phyloP scores from a whole-genome alignment of 306 rosid genomes.

The Prunus davidiana region DNA sequence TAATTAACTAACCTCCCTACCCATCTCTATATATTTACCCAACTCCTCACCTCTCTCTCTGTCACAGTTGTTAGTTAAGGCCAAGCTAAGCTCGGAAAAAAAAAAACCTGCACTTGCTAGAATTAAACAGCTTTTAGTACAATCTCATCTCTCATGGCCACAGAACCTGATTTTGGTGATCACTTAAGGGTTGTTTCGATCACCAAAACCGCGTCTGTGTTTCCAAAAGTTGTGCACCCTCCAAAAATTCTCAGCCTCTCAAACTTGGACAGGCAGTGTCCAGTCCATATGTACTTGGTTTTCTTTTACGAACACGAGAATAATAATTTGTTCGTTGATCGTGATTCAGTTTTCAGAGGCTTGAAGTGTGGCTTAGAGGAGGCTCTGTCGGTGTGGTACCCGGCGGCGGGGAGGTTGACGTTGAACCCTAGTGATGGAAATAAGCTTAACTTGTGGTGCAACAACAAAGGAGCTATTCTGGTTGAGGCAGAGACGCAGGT shows the following conservation, averaged over 20 bases:
- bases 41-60: too few relatives aligned
- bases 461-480: conserved; percentile 62
- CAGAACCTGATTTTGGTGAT: conserved; percentile 11
- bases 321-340: conserved; percentile 22
- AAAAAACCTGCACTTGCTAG: too few relatives aligned
- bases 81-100: too few relatives aligned
- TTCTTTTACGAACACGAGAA: conserved; percentile 42
- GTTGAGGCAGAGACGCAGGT: conserved; percentile 40
- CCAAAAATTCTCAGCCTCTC: conserved; percentile 51
- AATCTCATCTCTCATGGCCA: not conserved
- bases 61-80: too few relatives aligned
- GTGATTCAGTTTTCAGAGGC: conserved; percentile 38
- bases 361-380: conserved; percentile 65
- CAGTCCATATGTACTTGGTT: conserved; percentile 57
- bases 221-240: conserved; percentile 43
- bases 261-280: conserved; percentile 79
- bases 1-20: too few relatives aligned
- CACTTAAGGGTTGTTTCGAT: conserved; percentile 43
- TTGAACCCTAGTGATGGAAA: conserved; percentile 38
- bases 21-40: too few relatives aligned
- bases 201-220: conserved; percentile 42
- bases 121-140: not conserved
- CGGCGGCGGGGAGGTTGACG: conserved; percentile 63
- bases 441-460: conserved; percentile 62
- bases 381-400: conserved; percentile 56